A percentile compares a stretch with the other conserved stretches of the same genome.
Evolutionary conservation across 441 rosid genomes (phyloP).

Genomic region (Gossypium trilobum): DNA sequence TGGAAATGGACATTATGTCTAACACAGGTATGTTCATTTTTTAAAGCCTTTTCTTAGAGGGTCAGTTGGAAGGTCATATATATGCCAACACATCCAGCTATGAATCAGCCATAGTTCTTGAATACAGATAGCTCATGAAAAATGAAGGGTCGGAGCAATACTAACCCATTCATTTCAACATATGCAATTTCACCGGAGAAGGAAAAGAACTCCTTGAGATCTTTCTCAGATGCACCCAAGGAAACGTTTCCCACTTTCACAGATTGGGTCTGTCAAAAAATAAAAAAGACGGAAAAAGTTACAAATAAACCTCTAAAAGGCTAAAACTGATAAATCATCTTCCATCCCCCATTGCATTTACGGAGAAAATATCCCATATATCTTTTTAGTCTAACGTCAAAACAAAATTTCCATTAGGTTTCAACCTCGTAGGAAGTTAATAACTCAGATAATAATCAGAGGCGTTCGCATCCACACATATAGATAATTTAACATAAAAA

Average conservation of each 20-base stretch:
- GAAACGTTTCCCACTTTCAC: conserved; percentile 77
- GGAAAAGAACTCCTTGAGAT: conserved; percentile 74
- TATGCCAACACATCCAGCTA: not conserved
- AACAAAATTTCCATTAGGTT: not conserved
- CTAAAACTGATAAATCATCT: not conserved
- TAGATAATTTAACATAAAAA: not conserved
- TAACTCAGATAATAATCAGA: not conserved
- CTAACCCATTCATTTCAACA: conserved; percentile 63
- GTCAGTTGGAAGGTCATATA: not conserved
- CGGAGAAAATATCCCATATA: not conserved
- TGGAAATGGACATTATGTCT: not conserved
- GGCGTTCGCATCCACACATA: not conserved
- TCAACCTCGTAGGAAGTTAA: not conserved
- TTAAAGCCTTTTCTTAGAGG: not conserved
- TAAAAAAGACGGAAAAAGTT: not conserved
- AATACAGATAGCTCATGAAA: not conserved
- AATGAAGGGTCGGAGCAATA: not conserved
- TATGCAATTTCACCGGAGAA: conserved; percentile 77
- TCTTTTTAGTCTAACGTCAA: not conserved
- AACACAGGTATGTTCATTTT: not conserved
- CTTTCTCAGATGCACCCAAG: conserved; percentile 52
- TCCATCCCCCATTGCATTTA: not conserved
- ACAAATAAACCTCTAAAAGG: not conserved
- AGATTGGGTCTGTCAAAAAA: conserved; percentile 46
- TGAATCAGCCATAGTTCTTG: not conserved